Evolutionary conservation across 352 stramenopile genomes (phyloP).

Genomic region (Globisporangium perplexum): DNA sequence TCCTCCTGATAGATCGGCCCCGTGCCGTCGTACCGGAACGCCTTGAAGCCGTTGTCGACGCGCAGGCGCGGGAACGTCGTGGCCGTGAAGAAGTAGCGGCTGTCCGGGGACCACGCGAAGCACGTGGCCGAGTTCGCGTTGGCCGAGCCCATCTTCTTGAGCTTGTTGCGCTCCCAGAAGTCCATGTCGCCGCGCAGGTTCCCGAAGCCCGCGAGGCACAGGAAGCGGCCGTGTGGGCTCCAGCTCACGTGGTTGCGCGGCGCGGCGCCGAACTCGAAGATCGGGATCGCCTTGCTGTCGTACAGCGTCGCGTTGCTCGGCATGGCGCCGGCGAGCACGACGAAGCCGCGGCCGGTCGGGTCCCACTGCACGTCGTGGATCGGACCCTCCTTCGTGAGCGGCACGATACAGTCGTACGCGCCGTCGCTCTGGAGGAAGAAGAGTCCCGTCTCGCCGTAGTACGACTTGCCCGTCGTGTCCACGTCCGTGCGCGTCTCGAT

Average conservation of each 20-base stretch:
- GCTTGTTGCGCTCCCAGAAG: constrained; percentile 95
- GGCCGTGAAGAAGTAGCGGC: constrained; percentile 92
- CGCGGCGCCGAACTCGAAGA: constrained; percentile 95
- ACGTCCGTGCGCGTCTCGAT: constrained; percentile 91
- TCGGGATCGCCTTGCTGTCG: constrained; percentile 92
- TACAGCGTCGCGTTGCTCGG: constrained; percentile 94
- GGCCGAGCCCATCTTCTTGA: constrained; percentile 90
- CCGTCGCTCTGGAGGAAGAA: constrained; percentile 94
- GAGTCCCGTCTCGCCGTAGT: constrained; percentile 96
- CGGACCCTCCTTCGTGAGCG: constrained; percentile 84
- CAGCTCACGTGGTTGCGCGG: constrained; percentile 96
- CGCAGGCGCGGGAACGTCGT: constrained; percentile 98
- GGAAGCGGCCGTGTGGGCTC: constrained; percentile 94
- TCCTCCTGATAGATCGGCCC: constrained; percentile 85
- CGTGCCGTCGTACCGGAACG: constrained; percentile 96
- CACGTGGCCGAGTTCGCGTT: constrained; percentile 78
- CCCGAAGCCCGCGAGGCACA: constrained; percentile 94
- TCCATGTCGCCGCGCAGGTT: constrained; percentile 97
- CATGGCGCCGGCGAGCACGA: constrained; percentile 94
- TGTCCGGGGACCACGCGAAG: constrained; percentile 93
- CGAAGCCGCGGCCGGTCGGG: constrained; percentile 89
- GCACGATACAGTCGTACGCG: constrained; percentile 89
- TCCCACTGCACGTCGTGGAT: constrained; percentile 96
- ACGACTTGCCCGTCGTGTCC: constrained; percentile 92
- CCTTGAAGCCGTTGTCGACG: constrained; percentile 96